Evolutionary conservation across 768 basidiomycete species (phyloP).

Genomic region (Steccherinum ochraceum): DNA sequence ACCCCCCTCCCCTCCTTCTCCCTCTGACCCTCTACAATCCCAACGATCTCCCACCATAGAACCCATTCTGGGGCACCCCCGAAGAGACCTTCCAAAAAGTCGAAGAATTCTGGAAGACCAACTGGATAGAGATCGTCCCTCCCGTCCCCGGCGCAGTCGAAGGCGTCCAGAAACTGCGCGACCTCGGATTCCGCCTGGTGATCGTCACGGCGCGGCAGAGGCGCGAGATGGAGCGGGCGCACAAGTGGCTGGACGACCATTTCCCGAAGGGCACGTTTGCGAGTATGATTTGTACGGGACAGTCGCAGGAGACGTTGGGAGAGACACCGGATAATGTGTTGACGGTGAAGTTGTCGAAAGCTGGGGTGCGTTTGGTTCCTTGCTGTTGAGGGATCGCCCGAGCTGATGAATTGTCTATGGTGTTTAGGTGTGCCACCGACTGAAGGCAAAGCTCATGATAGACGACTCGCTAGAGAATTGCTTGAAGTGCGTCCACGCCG

Average conservation of each 20-base stretch:
- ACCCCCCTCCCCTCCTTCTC: neutral
- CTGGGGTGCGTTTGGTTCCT: conserved; percentile 41
- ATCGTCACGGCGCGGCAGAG: conserved; percentile 71
- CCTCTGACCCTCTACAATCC: neutral
- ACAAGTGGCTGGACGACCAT: conserved; percentile 60
- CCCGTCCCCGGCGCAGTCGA: conserved; percentile 61
- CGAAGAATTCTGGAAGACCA: conserved; percentile 47
- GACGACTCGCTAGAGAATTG: conserved; percentile 83
- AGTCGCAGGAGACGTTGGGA: conserved; percentile 53
- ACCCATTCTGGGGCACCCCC: conserved; percentile 56
- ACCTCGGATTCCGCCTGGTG: conserved; percentile 62
- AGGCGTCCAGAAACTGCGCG: conserved; percentile 45
- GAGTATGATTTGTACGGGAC: conserved; percentile 65
- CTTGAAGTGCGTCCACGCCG: conserved; percentile 44
- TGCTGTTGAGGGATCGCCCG: too few relatives aligned
- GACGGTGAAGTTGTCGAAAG: conserved; percentile 55
- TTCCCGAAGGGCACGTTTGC: conserved; percentile 55
- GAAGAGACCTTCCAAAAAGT: conserved; percentile 55
- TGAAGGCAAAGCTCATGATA: conserved; percentile 61
- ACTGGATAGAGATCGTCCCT: conserved; percentile 36
- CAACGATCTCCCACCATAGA: conserved; percentile 23
- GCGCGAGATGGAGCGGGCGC: conserved; percentile 48
- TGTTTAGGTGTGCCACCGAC: conserved; percentile 51
- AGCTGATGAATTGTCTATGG: neutral
- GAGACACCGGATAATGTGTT: conserved; percentile 28